phyloP scores from a whole-genome alignment of 148 eudicot species.

The Polygonum maritimum region DNA sequence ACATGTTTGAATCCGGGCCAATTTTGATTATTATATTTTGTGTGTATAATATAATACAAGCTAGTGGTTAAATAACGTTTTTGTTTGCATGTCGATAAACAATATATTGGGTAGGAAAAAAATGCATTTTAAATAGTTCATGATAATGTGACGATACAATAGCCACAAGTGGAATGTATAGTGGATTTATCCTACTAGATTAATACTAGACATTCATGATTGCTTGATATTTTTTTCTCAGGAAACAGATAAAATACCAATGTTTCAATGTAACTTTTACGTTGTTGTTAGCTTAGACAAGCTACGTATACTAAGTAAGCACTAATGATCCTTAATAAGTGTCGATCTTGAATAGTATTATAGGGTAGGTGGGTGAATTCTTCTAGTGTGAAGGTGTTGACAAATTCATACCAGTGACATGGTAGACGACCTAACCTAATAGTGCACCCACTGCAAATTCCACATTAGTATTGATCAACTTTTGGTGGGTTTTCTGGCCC shows the following conservation, averaged over 20 bases:
- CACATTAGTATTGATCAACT: neutral
- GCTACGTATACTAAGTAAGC: too few species aligned
- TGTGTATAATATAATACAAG: too few species aligned
- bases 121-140: neutral
- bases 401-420: neutral
- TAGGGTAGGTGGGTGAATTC: neutral
- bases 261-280: too few species aligned
- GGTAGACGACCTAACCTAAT: slow-evolving; percentile 1
- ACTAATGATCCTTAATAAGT: too few species aligned
- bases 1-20: neutral
- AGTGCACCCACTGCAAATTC: neutral
- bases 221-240: neutral
- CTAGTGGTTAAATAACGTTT: too few species aligned
- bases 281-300: too few species aligned
- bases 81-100: too few species aligned
- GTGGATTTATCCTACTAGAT: neutral
- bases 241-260: neutral
- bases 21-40: neutral
- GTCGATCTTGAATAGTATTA: neutral
- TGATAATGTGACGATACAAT: neutral
- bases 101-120: too few species aligned
- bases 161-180: neutral
- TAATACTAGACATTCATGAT: neutral
- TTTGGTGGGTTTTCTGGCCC: neutral
- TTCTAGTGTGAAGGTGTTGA: neutral